Conservation (phyloP, 192 early-diverging fungal genomes). For the Lunasporangiospora selenospora region DNA sequence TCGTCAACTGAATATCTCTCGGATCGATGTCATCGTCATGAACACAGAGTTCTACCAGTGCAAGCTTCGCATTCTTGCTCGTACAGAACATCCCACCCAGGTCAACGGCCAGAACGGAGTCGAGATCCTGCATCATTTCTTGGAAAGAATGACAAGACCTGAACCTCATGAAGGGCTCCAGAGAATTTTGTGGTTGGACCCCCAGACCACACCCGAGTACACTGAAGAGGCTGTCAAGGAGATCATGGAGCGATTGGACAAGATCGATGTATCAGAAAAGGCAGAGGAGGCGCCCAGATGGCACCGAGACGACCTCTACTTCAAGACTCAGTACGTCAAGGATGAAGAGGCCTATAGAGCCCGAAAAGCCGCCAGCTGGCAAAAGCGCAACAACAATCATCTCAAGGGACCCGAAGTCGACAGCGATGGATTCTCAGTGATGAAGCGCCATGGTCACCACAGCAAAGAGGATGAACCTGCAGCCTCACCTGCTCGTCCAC, state of each 20-base stretch:
- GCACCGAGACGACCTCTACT: constrained; percentile 45
- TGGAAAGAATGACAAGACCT: constrained; percentile 52
- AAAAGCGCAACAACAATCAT: constrained; percentile 11
- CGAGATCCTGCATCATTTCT: constrained; percentile 68
- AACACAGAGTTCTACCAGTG: constrained; percentile 62
- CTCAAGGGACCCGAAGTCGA: constrained; percentile 24
- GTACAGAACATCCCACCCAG: constrained; percentile 73
- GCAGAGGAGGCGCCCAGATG: constrained; percentile 39
- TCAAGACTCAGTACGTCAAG: constrained; percentile 45
- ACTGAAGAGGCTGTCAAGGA: constrained; percentile 51
- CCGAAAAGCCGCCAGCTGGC: constrained; percentile 40
- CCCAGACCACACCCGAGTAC: constrained; percentile 45
- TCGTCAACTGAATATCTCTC: constrained; percentile 54
- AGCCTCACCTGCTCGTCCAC: constrained; percentile 38
- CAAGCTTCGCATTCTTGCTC: constrained; percentile 66
- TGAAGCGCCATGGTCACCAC: constrained; percentile 34
- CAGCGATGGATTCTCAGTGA: constrained; percentile 36
- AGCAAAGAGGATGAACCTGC: constrained; percentile 33
- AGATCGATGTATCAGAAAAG: constrained; percentile 22
- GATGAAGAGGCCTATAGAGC: constrained; percentile 47
- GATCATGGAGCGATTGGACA: constrained; percentile 31
- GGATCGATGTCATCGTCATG: constrained; percentile 73
- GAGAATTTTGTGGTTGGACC: constrained; percentile 50
- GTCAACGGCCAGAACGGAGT: constrained; percentile 70
- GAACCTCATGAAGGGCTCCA: constrained; percentile 54